phyloP scores from a whole-genome alignment of 2,329 filamentous ascomycete species.

The Teratosphaeria epicoccoides region DNA sequence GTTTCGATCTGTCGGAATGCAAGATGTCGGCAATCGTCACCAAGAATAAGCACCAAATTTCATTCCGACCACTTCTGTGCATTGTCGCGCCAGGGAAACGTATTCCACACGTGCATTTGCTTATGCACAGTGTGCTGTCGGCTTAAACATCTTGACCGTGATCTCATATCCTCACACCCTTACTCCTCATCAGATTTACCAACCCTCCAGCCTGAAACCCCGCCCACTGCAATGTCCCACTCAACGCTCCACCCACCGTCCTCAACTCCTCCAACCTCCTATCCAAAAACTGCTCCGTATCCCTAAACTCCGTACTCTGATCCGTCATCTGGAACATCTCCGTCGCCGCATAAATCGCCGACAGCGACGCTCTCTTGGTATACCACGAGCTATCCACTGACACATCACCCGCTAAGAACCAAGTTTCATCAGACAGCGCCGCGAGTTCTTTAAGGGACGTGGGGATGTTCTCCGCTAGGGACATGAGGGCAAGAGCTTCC shows the following conservation, averaged over 20 bases:
- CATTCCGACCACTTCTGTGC: no score
- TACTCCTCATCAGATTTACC: constrained; percentile 77
- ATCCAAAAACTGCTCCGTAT: constrained; percentile 71
- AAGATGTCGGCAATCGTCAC: no score
- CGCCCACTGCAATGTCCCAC: constrained; percentile 63
- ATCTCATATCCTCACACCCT: constrained; percentile 72
- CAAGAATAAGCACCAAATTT: no score
- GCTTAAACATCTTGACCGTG: no score
- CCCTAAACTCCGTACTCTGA: constrained; percentile 56
- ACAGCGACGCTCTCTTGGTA: constrained; percentile 53
- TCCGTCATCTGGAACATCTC: constrained; percentile 96
- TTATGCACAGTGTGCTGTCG: no score
- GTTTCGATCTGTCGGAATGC: no score
- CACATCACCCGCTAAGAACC: constrained; percentile 71
- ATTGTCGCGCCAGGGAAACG: no score
- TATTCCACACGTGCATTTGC: no score
- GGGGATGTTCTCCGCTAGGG: constrained; percentile 67
- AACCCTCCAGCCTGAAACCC: constrained; percentile 68
- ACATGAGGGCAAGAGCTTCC: constrained; percentile 86
- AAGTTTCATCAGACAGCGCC: constrained; percentile 80
- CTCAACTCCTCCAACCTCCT: constrained; percentile 62
- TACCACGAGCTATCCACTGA: constrained; percentile 87
- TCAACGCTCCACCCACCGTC: constrained; percentile 50
- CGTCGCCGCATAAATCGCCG: constrained; percentile 56
- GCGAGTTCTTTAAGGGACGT: constrained; percentile 69